phyloP scores from a whole-genome alignment of 257 asterid genomes.

The Gynochthodes officinalis region DNA sequence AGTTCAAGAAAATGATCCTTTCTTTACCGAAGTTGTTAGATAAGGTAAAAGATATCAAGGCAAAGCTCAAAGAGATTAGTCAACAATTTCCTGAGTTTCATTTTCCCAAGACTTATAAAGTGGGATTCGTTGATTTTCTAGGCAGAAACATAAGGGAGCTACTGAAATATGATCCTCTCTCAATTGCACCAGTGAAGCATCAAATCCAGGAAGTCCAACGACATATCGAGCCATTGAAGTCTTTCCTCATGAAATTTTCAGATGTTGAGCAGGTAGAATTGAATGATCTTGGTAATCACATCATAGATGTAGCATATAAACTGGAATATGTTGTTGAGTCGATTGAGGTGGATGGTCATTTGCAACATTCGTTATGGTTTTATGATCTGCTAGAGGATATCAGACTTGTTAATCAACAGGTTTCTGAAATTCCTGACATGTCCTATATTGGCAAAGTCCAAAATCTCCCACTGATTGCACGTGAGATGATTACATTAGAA shows the following conservation, averaged over 20 bases:
- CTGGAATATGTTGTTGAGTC: slow-evolving; percentile 1
- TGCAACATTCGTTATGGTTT: not conserved
- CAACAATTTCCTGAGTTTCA: not conserved
- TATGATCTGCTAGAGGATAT: slow-evolving; percentile 12
- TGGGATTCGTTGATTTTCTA: not conserved
- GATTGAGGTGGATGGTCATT: not conserved
- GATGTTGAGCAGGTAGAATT: not conserved
- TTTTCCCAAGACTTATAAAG: not conserved
- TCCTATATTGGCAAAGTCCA: not conserved
- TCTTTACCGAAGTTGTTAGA: slow-evolving; percentile 1
- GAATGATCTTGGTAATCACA: slow-evolving; percentile 2
- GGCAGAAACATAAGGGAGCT: slow-evolving; percentile 5
- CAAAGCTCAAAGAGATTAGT: slow-evolving; percentile 5
- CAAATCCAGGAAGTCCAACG: not conserved
- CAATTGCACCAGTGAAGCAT: slow-evolving; percentile 3
- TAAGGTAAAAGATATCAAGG: slow-evolving; percentile 7
- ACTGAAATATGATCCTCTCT: not conserved
- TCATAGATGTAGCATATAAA: slow-evolving; percentile 9
- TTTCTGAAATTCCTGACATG: not conserved
- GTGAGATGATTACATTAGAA: not conserved
- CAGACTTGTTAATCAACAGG: not conserved
- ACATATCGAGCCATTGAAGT: slow-evolving; percentile 1
- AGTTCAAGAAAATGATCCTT: not conserved
- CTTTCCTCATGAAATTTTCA: not conserved
- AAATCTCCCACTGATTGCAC: not conserved